phyloP scores from a whole-genome alignment of 208 protist genomes.

The Angomonas deanei region DNA sequence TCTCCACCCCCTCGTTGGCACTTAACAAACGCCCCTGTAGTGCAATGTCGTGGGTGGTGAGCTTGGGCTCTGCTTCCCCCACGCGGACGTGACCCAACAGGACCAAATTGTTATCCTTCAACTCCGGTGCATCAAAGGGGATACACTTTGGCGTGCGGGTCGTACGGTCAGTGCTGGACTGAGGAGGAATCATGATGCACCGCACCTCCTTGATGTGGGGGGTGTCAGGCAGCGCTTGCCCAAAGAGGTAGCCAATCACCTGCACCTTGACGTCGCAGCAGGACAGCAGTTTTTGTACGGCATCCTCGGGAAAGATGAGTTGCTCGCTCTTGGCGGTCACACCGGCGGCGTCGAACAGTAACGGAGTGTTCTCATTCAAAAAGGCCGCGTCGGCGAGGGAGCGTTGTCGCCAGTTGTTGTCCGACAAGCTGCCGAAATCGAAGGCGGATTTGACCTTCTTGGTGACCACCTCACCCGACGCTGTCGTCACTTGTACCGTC shows the following conservation, averaged over 20 bases:
- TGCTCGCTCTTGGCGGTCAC: slow-evolving; percentile 72
- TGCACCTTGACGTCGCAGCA: slow-evolving; percentile 82
- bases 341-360: slow-evolving; percentile 55
- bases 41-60: slow-evolving; percentile 78
- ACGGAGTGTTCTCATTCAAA: slow-evolving; percentile 54
- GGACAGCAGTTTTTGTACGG: slow-evolving; percentile 66
- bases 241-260: slow-evolving; percentile 81
- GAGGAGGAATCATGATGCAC: slow-evolving; percentile 81
- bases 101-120: slow-evolving; percentile 67
- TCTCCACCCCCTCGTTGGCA: slow-evolving; percentile 57
- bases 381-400: slow-evolving; percentile 71
- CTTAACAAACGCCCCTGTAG: slow-evolving; percentile 67
- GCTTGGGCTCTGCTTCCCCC: slow-evolving; percentile 50
- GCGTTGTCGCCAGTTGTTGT: slow-evolving; percentile 81
- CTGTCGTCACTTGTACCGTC: slow-evolving; percentile 52
- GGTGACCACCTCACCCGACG: slow-evolving; percentile 62
- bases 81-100: slow-evolving; percentile 75
- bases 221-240: slow-evolving; percentile 72
- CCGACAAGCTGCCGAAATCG: slow-evolving; percentile 67
- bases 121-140: slow-evolving; percentile 43
- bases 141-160: slow-evolving; percentile 59
- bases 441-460: slow-evolving; percentile 81
- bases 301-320: slow-evolving; percentile 75
- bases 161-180: slow-evolving; percentile 65
- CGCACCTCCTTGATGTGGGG: slow-evolving; percentile 87